Conservation (phyloP, 495 filamentous ascomycete species). For the Aspergillus hancockii region DNA sequence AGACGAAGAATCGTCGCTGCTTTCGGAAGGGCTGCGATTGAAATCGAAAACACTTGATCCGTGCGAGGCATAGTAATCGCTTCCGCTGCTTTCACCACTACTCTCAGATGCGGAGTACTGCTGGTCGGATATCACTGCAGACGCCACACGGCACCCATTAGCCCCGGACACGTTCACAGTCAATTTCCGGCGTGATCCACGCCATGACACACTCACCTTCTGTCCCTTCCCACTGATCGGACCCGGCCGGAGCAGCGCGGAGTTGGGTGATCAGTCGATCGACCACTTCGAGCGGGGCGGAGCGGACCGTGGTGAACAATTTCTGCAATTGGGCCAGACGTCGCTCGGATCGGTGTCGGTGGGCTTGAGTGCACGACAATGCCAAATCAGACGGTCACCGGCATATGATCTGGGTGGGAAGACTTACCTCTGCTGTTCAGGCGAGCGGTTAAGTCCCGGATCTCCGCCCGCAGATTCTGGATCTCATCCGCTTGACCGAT, state of each 20-base stretch:
- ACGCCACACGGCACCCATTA: neutral
- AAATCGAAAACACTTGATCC: neutral
- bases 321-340: constrained; percentile 38
- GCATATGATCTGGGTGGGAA: neutral
- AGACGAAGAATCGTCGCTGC: constrained; percentile 28
- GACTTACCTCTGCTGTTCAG: constrained; percentile 35
- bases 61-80: constrained; percentile 19
- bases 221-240: constrained; percentile 33
- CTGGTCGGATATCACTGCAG: neutral
- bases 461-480: constrained; percentile 41
- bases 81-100: constrained; percentile 16
- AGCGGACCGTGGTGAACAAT: constrained; percentile 44
- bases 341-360: constrained; percentile 22
- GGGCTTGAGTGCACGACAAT: constrained; percentile 21
- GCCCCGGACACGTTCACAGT: neutral
- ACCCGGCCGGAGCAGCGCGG: constrained; percentile 26
- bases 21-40: constrained; percentile 17
- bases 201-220: constrained; percentile 27
- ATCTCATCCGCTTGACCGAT: constrained; percentile 48
- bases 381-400: neutral
- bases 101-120: constrained; percentile 1
- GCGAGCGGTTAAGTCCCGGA: constrained; percentile 33
- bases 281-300: constrained; percentile 36
- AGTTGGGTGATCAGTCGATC: constrained; percentile 39
- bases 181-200: neutral